phyloP scores from a whole-genome alignment of 2,329 filamentous ascomycete species.

The Cladophialophora immunda region DNA sequence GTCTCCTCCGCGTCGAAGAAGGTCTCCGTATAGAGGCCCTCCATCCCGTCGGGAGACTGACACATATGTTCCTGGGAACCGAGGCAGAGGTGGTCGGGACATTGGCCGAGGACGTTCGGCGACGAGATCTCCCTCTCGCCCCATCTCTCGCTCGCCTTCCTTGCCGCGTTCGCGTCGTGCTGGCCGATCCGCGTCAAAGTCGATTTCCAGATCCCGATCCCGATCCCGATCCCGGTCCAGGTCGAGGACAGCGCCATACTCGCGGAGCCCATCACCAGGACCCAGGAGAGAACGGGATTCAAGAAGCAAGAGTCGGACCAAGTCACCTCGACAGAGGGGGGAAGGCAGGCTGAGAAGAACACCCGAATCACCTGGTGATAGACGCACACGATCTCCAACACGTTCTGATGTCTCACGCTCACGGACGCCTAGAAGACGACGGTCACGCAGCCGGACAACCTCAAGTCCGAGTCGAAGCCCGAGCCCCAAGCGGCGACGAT shows the following conservation, averaged over 20 bases:
- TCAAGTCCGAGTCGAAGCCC: constrained; percentile 50
- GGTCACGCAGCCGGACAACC: constrained; percentile 50
- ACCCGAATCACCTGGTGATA: constrained; percentile 50
- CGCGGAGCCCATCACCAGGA: constrained; percentile 43
- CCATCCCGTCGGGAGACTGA: constrained; percentile 62
- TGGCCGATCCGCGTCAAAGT: constrained; percentile 15
- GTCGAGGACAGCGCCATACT: constrained; percentile 35
- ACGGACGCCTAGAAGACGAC: constrained; percentile 62
- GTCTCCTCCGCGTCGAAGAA: constrained; percentile 60
- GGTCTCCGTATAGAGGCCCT: constrained; percentile 56
- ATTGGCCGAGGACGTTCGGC: constrained; percentile 50
- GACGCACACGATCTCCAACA: constrained; percentile 57
- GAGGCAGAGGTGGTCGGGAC: constrained; percentile 43
- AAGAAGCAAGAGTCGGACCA: constrained; percentile 29
- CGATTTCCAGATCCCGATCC: constrained; percentile 23
- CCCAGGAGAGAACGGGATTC: constrained; percentile 29
- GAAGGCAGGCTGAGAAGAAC: constrained; percentile 49
- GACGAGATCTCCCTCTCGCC: constrained; percentile 48
- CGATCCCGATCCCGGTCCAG: constrained; percentile 5
- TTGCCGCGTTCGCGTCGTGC: constrained; percentile 44
- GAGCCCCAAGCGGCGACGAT: constrained; percentile 44
- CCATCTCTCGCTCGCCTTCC: constrained; percentile 46
- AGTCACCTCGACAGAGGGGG: constrained; percentile 39
- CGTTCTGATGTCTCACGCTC: constrained; percentile 62
- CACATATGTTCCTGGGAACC: constrained; percentile 63